Conservation (phyloP, 805 yeast species). For the Dipodascopsis uninucleata region DNA sequence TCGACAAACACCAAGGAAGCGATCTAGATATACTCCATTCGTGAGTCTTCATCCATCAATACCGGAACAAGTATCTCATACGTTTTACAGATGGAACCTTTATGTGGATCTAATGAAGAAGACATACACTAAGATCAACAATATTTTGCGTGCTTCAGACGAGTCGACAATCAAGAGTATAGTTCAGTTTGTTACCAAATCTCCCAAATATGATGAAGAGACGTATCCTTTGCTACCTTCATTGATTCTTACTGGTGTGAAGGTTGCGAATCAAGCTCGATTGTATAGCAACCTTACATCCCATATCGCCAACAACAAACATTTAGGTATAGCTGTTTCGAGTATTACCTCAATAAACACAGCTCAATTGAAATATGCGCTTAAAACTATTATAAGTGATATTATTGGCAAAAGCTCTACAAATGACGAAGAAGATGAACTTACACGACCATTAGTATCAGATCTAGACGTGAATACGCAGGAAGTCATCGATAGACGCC, state of each 20-base stretch:
- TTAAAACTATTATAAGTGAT: slow-evolving; percentile 36
- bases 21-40: slow-evolving; percentile 7
- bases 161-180: slow-evolving; percentile 1
- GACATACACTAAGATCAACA: background rate
- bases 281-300: slow-evolving; percentile 30
- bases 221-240: slow-evolving; percentile 30
- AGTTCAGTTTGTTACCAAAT: background rate
- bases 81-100: slow-evolving; percentile 7
- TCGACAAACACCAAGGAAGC: background rate
- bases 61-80: slow-evolving; percentile 8
- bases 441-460: slow-evolving; percentile 20
- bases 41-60: slow-evolving; percentile 9
- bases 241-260: slow-evolving; percentile 36
- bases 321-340: slow-evolving; percentile 23
- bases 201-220: slow-evolving; percentile 9
- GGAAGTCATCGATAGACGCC: slow-evolving; percentile 35
- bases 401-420: slow-evolving; percentile 16
- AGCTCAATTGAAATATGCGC: slow-evolving; percentile 35
- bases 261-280: slow-evolving; percentile 36
- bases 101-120: slow-evolving; percentile 5
- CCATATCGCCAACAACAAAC: slow-evolving; percentile 5
- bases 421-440: slow-evolving; percentile 20
- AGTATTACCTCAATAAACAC: slow-evolving; percentile 38
- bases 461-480: background rate
- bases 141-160: slow-evolving; percentile 7